Conservation (phyloP, 2,329 filamentous ascomycete genomes). For the Aspergillus transmontanensis region DNA sequence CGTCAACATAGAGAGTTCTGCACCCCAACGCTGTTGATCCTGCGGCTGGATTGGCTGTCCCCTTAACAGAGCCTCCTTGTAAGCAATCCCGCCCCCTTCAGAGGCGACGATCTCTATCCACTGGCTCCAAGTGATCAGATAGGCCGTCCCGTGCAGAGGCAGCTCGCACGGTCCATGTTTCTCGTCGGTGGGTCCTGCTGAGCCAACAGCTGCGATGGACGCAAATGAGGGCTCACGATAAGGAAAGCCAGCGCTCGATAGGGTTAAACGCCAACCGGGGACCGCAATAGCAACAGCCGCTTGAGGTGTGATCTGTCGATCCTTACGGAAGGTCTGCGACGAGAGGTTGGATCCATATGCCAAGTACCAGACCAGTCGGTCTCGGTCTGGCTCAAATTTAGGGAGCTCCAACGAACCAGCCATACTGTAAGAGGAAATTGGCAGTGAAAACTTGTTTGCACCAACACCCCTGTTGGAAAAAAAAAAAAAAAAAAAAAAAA, state of each 20-base stretch:
- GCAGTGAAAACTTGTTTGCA: no score
- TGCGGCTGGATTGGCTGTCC: neutral
- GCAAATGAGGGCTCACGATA: no score
- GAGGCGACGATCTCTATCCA: neutral
- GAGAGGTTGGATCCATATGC: constrained; percentile 4
- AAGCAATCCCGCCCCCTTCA: no score
- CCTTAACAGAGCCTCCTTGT: no score
- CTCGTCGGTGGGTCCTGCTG: neutral
- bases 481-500: no score
- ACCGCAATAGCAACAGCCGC: neutral
- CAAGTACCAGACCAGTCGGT: constrained; percentile 3
- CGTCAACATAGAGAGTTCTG: neutral
- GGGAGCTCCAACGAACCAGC: neutral
- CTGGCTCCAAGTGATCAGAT: constrained; percentile 4
- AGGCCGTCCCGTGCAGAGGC: neutral
- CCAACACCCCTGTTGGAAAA: no score
- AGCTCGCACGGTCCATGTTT: constrained; percentile 4
- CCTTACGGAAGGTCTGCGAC: constrained; percentile 1
- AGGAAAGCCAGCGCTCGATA: no score
- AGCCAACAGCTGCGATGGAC: neutral
- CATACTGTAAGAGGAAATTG: neutral
- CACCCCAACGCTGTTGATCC: constrained; percentile 5
- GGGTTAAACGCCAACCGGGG: neutral
- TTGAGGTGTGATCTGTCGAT: constrained; percentile 5
- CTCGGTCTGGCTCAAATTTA: neutral